A percentile compares a stretch with the other conserved stretches of the same genome.
phyloP scores from a whole-genome alignment of 31 red algal species.

The Asparagopsis taxiformis region DNA sequence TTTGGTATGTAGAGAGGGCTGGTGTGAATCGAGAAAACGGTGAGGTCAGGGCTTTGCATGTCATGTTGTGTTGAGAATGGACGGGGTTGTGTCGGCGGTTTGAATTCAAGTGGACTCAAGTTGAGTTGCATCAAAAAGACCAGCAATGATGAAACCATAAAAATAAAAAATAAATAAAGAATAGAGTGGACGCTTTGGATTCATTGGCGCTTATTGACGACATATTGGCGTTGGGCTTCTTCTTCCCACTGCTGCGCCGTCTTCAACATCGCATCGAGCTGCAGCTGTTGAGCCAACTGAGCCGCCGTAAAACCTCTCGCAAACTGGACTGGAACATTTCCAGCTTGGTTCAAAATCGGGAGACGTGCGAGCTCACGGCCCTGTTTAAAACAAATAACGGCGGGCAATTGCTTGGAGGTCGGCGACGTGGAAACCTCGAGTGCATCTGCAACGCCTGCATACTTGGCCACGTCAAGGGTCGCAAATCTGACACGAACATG shows the following conservation, averaged over 20 bases:
- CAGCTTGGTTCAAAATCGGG: constrained; percentile 18
- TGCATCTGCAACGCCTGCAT: constrained; percentile 28
- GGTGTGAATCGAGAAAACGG: too few species aligned
- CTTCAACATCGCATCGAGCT: constrained; percentile 19
- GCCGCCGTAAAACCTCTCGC: constrained; percentile 39
- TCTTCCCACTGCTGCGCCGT: constrained; percentile 56
- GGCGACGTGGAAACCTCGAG: constrained; percentile 35
- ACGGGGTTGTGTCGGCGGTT: too few species aligned
- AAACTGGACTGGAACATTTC: constrained; percentile 29
- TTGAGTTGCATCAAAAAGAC: background rate
- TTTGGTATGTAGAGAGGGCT: too few species aligned
- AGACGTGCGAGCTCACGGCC: constrained; percentile 68
- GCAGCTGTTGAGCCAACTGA: constrained; percentile 34
- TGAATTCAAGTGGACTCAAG: too few species aligned
- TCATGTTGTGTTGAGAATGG: too few species aligned
- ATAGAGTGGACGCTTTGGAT: too few species aligned
- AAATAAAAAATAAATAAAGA: background rate
- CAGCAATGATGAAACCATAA: background rate
- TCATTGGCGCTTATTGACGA: constrained; percentile 2
- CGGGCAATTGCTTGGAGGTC: constrained; percentile 58
- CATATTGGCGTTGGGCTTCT: constrained; percentile 19
- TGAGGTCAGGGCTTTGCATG: too few species aligned
- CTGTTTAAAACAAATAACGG: constrained; percentile 62
- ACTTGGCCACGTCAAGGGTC: constrained; percentile 57
- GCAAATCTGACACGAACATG: constrained; percentile 57